phyloP scores from a whole-genome alignment of 2,329 filamentous ascomycete species.

The Aspergillus sp. region DNA sequence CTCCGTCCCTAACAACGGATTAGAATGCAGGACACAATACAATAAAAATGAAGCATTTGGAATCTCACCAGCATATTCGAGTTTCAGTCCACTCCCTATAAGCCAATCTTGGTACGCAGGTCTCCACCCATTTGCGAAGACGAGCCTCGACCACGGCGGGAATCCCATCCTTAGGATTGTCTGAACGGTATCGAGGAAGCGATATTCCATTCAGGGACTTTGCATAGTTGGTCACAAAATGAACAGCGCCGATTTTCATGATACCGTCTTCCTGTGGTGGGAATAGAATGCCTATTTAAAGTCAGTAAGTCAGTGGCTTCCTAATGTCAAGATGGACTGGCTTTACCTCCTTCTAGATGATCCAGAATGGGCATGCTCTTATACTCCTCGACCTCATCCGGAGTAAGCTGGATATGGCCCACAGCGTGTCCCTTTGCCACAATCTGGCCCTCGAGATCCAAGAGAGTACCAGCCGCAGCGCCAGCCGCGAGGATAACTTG shows the following conservation, averaged over 20 bases:
- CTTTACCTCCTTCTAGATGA: constrained; percentile 24
- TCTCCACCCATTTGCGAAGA: constrained; percentile 1
- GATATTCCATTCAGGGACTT: not conserved
- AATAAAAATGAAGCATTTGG: too few species aligned
- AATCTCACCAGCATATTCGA: not conserved
- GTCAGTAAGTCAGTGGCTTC: not conserved
- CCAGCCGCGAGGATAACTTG: constrained; percentile 1
- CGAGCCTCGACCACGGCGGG: constrained; percentile 3
- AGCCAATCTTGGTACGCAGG: not conserved
- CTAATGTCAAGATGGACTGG: not conserved
- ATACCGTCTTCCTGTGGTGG: constrained; percentile 24
- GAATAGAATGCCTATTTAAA: constrained; percentile 25
- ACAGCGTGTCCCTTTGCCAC: constrained; percentile 13
- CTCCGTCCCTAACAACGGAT: constrained; percentile 8
- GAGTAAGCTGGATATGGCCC: constrained; percentile 28
- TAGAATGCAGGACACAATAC: not conserved
- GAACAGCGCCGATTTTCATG: constrained; percentile 5
- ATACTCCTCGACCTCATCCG: constrained; percentile 30
- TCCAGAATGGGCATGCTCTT: constrained; percentile 36
- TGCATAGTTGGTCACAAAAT: constrained; percentile 7
- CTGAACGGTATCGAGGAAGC: constrained; percentile 5
- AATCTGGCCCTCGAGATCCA: constrained; percentile 3
- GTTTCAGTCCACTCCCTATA: not conserved
- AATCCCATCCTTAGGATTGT: not conserved
- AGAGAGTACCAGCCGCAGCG: not conserved